Percentiles rank a stretch among this genome's conserved stretches.
These are phyloP conservation scores for Cenchrus purpureus DNA, from an alignment of 176 grass and related monocot species.

Conservation along the genomic window DNA sequence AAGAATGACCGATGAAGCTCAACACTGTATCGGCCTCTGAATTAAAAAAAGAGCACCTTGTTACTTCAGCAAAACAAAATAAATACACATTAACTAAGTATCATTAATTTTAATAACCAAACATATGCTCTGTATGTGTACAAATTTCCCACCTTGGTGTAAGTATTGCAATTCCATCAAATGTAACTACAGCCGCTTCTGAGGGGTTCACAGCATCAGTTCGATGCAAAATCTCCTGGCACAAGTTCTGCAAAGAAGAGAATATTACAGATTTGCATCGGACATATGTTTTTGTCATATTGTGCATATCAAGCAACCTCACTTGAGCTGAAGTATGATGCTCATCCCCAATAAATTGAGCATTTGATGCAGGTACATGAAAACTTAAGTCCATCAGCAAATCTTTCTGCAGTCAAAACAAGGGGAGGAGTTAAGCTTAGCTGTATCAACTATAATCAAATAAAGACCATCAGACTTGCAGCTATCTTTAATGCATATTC, in stretches of 20 bases:
- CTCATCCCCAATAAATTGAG: constrained; percentile 80
- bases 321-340: constrained; percentile 79
- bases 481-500: background rate
- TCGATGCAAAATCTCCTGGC: constrained; percentile 57
- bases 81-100: background rate
- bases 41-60: constrained; percentile 32
- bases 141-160: constrained; percentile 75
- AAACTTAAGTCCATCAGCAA: constrained; percentile 89
- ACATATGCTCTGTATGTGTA: background rate
- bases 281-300: background rate
- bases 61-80: constrained; percentile 36
- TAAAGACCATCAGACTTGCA: background rate
- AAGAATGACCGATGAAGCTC: constrained; percentile 89
- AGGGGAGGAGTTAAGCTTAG: constrained; percentile 21
- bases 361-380: constrained; percentile 78
- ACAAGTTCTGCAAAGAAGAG: constrained; percentile 72
- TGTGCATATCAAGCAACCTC: constrained; percentile 16
- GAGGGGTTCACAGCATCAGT: constrained; percentile 62
- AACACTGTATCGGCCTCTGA: constrained; percentile 86
- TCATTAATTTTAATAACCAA: background rate
- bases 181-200: constrained; percentile 78
- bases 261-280: constrained; percentile 20
- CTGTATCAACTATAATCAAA: constrained; percentile 21
- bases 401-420: constrained; percentile 69
- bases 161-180: constrained; percentile 94